A percentile compares a stretch with the other conserved stretches of the same genome.
phyloP scores from a whole-genome alignment of 306 rosid species.

The Geum urbanum region DNA sequence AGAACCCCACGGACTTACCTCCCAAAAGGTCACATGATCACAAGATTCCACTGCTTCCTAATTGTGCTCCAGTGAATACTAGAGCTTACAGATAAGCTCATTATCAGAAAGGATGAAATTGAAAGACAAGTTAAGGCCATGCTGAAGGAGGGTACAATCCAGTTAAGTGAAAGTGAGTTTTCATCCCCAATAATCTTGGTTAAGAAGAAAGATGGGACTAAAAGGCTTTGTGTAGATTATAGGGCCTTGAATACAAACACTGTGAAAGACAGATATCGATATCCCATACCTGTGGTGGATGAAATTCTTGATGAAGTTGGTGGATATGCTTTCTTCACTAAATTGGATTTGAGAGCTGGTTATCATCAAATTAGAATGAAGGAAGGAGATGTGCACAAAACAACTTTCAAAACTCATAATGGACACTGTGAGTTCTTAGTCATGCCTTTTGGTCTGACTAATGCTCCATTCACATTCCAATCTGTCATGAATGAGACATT shows the following conservation, averaged over 20 bases:
- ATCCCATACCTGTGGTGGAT: background rate
- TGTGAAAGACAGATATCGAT: no score
- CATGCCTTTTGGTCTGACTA: no score
- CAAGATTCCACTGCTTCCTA: no score
- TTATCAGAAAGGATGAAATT: background rate
- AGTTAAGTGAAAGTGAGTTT: background rate
- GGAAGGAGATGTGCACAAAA: no score
- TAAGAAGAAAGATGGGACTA: background rate
- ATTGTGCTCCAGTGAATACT: background rate
- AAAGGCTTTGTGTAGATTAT: background rate
- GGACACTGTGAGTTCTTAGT: no score
- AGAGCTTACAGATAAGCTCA: background rate
- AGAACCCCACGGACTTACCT: background rate
- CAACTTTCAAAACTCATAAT: no score
- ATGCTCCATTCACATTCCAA: no score
- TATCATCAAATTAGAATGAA: no score
- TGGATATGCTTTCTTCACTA: background rate
- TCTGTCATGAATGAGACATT: no score
- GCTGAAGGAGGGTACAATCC: background rate
- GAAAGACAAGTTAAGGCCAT: background rate
- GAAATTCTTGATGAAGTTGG: background rate
- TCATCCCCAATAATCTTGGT: background rate
- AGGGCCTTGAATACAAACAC: background rate
- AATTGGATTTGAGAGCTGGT: background rate
- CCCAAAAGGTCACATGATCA: background rate